phyloP scores from a whole-genome alignment of 1,284 basidiomycete species.

The Fomitopsis palustris region DNA sequence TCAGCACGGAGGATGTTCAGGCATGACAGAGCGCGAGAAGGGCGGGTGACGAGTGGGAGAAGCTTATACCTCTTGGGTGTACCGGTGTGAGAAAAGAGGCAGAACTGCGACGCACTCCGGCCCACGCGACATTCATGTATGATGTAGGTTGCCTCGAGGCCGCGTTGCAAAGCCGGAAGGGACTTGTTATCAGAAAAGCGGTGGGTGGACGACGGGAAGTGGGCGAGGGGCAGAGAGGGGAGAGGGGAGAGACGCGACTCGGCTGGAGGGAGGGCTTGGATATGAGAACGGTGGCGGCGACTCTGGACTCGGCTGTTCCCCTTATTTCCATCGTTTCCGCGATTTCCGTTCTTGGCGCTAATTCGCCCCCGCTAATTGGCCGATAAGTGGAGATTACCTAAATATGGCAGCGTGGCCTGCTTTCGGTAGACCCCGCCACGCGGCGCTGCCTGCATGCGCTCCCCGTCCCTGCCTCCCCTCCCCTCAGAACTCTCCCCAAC shows the following conservation, averaged over 20 bases:
- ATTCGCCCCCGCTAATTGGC: constrained; percentile 4
- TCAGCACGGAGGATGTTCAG: neutral
- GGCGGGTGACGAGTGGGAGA: constrained; percentile 14
- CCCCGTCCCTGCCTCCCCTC: neutral
- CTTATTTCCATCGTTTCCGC: neutral
- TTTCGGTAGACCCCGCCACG: neutral
- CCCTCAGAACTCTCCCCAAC: neutral
- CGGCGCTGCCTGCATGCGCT: neutral
- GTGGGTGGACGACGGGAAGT: neutral
- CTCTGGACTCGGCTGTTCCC: neutral
- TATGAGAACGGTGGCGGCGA: neutral
- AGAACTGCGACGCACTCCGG: constrained; percentile 7
- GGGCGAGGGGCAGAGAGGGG: neutral
- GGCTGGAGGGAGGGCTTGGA: neutral
- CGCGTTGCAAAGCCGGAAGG: constrained; percentile 4
- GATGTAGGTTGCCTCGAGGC: constrained; percentile 21
- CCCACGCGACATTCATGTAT: constrained; percentile 17
- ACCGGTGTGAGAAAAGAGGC: constrained; percentile 10
- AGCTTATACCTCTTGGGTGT: constrained; percentile 20
- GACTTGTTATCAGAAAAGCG: neutral
- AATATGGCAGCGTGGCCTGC: neutral
- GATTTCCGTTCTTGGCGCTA: constrained; percentile 2
- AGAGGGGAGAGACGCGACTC: neutral
- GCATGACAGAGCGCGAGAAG: constrained; percentile 17
- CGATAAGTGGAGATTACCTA: constrained; percentile 5